Evolutionary conservation across 139 green algal genomes (phyloP).

Genomic region (Chloropicon primus): DNA sequence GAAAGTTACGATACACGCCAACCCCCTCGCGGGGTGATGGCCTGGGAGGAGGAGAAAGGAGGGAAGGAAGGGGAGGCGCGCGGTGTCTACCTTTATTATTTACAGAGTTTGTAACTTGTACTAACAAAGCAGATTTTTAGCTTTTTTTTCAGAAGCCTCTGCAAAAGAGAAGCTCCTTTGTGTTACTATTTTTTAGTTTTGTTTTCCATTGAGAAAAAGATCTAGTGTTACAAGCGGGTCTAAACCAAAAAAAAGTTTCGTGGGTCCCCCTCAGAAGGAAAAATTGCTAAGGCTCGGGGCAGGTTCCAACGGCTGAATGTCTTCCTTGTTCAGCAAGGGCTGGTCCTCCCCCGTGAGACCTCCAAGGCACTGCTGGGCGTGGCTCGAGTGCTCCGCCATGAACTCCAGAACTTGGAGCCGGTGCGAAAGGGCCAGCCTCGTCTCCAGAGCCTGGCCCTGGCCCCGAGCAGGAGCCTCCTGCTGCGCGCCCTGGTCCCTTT

Average conservation of each 20-base stretch:
- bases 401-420: neutral
- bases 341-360: neutral
- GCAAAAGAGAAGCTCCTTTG: too few relatives aligned
- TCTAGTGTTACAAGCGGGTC: too few relatives aligned
- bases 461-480: too few relatives aligned
- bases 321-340: neutral
- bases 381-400: neutral
- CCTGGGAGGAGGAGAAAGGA: neutral
- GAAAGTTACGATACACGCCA: conserved; percentile 7
- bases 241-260: too few relatives aligned
- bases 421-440: neutral
- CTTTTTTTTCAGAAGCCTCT: too few relatives aligned
- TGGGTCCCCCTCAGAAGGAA: too few relatives aligned
- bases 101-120: too few relatives aligned
- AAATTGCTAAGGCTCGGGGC: neutral
- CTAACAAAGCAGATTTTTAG: too few relatives aligned
- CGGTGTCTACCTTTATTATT: too few relatives aligned
- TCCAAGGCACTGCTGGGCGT: neutral
- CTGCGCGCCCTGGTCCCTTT: neutral
- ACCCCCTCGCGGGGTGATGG: conserved; percentile 1
- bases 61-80: neutral
- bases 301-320: neutral
- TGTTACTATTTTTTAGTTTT: too few relatives aligned
- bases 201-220: too few relatives aligned
- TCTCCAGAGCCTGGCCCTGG: neutral